phyloP scores from a whole-genome alignment of 2,329 filamentous ascomycete genomes.

The Neocatenulostroma microsporum region DNA sequence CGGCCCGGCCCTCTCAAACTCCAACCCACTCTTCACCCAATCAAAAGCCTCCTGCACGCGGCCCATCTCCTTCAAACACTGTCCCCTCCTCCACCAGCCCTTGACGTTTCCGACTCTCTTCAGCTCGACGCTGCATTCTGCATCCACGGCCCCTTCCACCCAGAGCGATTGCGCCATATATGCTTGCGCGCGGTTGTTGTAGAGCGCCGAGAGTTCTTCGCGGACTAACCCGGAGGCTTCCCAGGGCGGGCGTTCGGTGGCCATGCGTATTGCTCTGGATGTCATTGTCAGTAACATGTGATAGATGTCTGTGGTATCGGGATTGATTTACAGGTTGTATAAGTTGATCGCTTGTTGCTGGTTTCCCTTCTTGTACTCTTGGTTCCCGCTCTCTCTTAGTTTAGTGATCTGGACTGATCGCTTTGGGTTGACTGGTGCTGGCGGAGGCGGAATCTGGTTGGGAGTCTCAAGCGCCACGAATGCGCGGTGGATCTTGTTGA shows the following conservation, averaged over 20 bases:
- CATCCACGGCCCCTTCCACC: conserved; percentile 81
- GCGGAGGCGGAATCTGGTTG: conserved; percentile 67
- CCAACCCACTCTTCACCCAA: conserved; percentile 69
- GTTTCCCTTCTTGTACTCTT: conserved; percentile 68
- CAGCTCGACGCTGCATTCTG: conserved; percentile 78
- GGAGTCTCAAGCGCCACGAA: conserved; percentile 58
- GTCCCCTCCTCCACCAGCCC: conserved; percentile 84
- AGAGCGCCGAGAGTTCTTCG: conserved; percentile 73
- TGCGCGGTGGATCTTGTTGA: conserved; percentile 71
- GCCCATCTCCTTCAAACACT: conserved; percentile 86
- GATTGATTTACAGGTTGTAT: too few relatives aligned
- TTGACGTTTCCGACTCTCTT: conserved; percentile 83
- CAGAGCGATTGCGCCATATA: conserved; percentile 75
- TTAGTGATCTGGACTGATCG: conserved; percentile 81
- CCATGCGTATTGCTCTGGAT: conserved; percentile 93
- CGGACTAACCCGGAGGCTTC: conserved; percentile 75
- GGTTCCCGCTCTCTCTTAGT: conserved; percentile 81
- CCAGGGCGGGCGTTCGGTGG: conserved; percentile 71
- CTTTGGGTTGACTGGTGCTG: conserved; percentile 87
- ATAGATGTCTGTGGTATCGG: too few relatives aligned
- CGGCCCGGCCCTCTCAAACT: conserved; percentile 42
- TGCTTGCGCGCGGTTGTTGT: conserved; percentile 83
- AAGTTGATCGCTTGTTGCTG: conserved; percentile 68
- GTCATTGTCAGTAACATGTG: too few relatives aligned
- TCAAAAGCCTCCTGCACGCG: conserved; percentile 71